These are phyloP conservation scores for Leccinum solheimii DNA, from an alignment of 1,284 basidiomycete species.

Conservation along the genomic window DNA sequence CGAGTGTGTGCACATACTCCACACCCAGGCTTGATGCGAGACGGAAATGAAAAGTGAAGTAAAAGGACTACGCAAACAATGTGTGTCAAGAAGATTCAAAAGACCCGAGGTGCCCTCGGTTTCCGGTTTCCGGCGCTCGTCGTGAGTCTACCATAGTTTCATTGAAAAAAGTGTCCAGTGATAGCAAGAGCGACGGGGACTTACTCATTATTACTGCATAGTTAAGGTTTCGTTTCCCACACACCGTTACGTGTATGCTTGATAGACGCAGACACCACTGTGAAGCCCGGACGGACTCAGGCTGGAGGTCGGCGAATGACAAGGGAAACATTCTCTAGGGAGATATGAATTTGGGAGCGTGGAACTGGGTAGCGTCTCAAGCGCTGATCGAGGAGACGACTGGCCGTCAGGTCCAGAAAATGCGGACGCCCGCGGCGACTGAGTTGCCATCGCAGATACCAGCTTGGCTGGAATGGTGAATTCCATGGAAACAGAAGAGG, in stretches of 20 bases:
- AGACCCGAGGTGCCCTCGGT: too few relatives aligned
- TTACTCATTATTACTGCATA: conserved; percentile 8
- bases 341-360: conserved; percentile 13
- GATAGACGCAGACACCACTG: conserved; percentile 18
- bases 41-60: conserved; percentile 8
- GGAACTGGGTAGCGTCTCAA: conserved; percentile 18
- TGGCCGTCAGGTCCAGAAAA: not conserved
- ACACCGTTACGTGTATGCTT: conserved; percentile 31
- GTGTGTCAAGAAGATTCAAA: not conserved
- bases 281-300: conserved; percentile 9
- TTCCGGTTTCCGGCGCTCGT: not conserved
- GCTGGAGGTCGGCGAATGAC: conserved; percentile 5
- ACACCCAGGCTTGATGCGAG: conserved; percentile 31
- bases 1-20: conserved; percentile 33
- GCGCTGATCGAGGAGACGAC: conserved; percentile 16
- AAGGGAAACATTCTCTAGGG: conserved; percentile 2
- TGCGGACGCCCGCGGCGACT: conserved; percentile 12
- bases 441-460: conserved; percentile 28
- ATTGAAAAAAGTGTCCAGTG: not conserved
- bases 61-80: conserved; percentile 1
- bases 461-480: conserved; percentile 34
- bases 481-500: conserved; percentile 23
- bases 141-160: not conserved
- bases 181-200: not conserved
- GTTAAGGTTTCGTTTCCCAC: conserved; percentile 26